These are phyloP conservation scores for Austroboletus eburneus DNA, from an alignment of 768 basidiomycete species.

Conservation along the genomic window DNA sequence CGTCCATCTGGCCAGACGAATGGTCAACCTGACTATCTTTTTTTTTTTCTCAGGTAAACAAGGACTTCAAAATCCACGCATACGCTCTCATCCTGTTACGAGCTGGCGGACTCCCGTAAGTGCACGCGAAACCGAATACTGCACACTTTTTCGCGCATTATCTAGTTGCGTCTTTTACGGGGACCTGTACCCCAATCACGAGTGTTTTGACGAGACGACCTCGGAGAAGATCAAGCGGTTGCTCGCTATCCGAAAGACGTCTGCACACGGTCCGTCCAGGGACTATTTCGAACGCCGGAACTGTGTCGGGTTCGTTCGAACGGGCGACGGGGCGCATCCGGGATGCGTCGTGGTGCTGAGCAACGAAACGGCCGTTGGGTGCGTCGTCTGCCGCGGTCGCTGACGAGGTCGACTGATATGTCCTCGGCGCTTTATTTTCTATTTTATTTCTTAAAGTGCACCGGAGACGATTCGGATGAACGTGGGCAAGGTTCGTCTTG, in stretches of 20 bases:
- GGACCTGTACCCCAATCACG: slow-evolving; percentile 69
- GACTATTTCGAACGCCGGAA: slow-evolving; percentile 60
- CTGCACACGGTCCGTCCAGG: slow-evolving; percentile 58
- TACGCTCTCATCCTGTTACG: slow-evolving; percentile 78
- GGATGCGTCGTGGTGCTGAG: slow-evolving; percentile 75
- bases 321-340: slow-evolving; percentile 47
- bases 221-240: slow-evolving; percentile 50
- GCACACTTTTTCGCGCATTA: neutral
- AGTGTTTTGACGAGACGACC: slow-evolving; percentile 55
- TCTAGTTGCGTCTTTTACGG: slow-evolving; percentile 84
- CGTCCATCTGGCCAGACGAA: too few species aligned
- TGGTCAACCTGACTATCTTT: too few species aligned
- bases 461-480: slow-evolving; percentile 52
- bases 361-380: slow-evolving; percentile 37
- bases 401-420: neutral
- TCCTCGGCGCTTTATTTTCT: too few species aligned
- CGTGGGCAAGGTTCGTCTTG: slow-evolving; percentile 54
- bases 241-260: slow-evolving; percentile 57
- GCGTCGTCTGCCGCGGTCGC: slow-evolving; percentile 2
- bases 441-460: neutral
- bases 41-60: slow-evolving; percentile 51
- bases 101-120: slow-evolving; percentile 69
- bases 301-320: slow-evolving; percentile 74
- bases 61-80: slow-evolving; percentile 74
- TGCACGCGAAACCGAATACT: slow-evolving; percentile 7